Evolutionary conservation across 2,329 filamentous ascomycete species (phyloP), one percentile per base, ranked within the genome.

Genomic region (Cordyceps tenuipes): DNA sequence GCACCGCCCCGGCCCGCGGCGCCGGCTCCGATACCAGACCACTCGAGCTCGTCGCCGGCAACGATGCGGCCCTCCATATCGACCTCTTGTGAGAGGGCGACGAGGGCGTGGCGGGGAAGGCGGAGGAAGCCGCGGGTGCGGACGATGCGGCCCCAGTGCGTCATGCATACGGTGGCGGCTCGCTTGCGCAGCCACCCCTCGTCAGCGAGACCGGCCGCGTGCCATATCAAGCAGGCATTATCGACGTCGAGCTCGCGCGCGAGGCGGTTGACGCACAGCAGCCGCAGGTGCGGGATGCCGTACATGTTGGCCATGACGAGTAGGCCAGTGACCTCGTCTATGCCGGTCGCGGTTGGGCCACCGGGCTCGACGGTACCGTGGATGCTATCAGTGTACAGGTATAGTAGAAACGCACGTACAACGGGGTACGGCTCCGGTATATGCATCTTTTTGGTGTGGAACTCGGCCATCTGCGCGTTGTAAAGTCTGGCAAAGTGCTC

Each of bases 241-340:
- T 96, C 90, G 44, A 97, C 88, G 70, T 97, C 93, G 3, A 99
- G 82, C 70, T 99, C 94, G 63, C 90, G 89, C 60, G 89, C 88
- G 3, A 99, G 81, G 9, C 94, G 85, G 70, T 96, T 93, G 59
- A 97, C 89, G 71, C 93, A 97, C 1, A 97, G 81, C 8, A 96
- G 82, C 21, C 93, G 89, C 26, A 99, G 84, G 66, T 94, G 91
- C 1, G 92, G 92, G 77, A 99, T 95, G 70, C 97, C 93, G 76
- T 99, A 99, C 51, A 97, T 90, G 72, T 97, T 97, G 48, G 91
- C 91, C 90, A 99, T 95, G 64, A 99, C 93, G 3, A 99, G 82
- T 73, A 99, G 85, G 9, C 94, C 93, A 0, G 94, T 93, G 15
- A 97, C 91, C 66, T 97, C 92, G 34, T 87, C 84, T 21, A 97